Evolutionary conservation across 177 flowering plant genomes (phyloP).

Genomic region (Tripterygium wilfordii): DNA sequence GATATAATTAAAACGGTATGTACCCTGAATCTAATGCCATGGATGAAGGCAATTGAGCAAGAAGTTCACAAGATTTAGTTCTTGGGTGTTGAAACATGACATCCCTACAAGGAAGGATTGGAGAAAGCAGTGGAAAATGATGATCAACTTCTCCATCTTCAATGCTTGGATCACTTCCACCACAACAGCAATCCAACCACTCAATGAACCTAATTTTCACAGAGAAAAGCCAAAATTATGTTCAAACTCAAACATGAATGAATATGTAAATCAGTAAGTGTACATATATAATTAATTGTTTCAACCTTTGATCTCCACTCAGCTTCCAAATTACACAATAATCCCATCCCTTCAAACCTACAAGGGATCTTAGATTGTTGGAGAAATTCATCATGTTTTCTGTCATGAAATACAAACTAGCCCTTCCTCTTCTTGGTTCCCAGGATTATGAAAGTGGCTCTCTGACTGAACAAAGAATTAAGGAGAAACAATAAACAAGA

Average conservation of each 20-base stretch:
- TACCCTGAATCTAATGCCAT: conserved; percentile 71
- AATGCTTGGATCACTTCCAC: conserved; percentile 37
- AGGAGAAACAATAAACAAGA: no score
- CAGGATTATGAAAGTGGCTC: no score
- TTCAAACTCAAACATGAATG: neutral
- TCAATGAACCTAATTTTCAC: conserved; percentile 46
- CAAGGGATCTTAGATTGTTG: conserved; percentile 61
- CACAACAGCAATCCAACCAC: conserved; percentile 76
- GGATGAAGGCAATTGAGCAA: conserved; percentile 55
- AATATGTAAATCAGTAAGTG: no score
- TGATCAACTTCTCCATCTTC: conserved; percentile 36
- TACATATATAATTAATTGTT: no score
- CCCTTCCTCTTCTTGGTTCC: no score
- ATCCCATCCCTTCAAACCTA: conserved; percentile 64
- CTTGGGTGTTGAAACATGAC: conserved; percentile 50
- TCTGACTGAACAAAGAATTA: no score
- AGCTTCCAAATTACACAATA: conserved; percentile 74
- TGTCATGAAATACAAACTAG: no score
- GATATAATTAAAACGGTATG: neutral
- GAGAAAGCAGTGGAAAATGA: conserved; percentile 38
- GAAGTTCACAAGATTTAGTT: conserved; percentile 60
- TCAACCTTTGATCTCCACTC: conserved; percentile 69
- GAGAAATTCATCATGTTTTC: conserved; percentile 49
- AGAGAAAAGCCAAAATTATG: neutral
- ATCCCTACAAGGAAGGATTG: conserved; percentile 58